Conservation (phyloP, 176 grass and related monocot species). For the Lolium perenne region DNA sequence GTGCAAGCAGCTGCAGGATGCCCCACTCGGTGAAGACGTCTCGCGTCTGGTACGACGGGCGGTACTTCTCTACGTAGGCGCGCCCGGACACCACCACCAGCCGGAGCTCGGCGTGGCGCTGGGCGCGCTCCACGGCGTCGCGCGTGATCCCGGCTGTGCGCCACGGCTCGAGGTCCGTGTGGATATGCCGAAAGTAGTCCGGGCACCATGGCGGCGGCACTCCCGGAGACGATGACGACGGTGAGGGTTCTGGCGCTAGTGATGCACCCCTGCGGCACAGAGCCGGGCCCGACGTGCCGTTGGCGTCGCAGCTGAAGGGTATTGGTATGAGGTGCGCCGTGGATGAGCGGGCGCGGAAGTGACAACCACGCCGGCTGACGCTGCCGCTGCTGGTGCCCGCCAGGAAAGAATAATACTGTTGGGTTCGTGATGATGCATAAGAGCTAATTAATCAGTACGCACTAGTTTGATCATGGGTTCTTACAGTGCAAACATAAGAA, state of each 20-base stretch:
- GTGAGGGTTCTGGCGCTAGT: neutral
- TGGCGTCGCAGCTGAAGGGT: constrained; percentile 36
- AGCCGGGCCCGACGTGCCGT: neutral
- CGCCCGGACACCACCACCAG: constrained; percentile 49
- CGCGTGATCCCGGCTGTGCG: constrained; percentile 45
- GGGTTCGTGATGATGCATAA: too few species aligned
- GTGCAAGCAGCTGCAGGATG: constrained; percentile 76
- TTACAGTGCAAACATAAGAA: neutral
- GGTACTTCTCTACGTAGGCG: neutral
- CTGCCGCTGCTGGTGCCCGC: too few species aligned
- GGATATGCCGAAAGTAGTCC: constrained; percentile 73
- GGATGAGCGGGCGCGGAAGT: neutral
- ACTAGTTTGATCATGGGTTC: too few species aligned
- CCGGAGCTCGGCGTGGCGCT: constrained; percentile 51
- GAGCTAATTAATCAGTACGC: too few species aligned
- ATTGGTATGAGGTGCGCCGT: neutral
- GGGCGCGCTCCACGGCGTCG: constrained; percentile 46
- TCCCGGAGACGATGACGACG: neutral
- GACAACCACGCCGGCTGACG: neutral
- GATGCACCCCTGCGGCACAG: neutral
- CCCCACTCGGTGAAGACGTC: constrained; percentile 58
- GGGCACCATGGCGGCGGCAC: constrained; percentile 43
- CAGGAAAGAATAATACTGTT: too few species aligned
- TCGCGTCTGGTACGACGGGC: constrained; percentile 41
- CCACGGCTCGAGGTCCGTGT: constrained; percentile 70